These are phyloP conservation scores for Collybia sordida DNA, from an alignment of 768 basidiomycete genomes.

Conservation along the genomic window DNA sequence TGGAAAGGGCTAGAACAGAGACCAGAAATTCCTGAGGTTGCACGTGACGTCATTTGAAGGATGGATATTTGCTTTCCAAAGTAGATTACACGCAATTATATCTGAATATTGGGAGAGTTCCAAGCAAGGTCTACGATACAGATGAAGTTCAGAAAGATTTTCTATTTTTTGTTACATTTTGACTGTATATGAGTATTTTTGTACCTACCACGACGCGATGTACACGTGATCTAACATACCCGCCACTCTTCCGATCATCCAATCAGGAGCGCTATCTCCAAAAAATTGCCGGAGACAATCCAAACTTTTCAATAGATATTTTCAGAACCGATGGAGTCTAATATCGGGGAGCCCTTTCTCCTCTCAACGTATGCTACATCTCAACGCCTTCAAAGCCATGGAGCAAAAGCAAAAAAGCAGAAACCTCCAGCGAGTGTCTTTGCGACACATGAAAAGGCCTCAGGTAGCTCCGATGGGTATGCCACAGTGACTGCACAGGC, in stretches of 20 bases:
- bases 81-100: background rate
- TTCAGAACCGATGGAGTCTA: conserved; percentile 16
- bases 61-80: background rate
- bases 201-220: conserved; percentile 7
- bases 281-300: conserved; percentile 13
- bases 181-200: no score
- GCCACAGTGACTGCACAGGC: conserved; percentile 69
- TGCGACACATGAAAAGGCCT: conserved; percentile 31
- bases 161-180: no score
- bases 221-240: conserved; percentile 6
- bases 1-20: background rate
- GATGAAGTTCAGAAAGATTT: no score
- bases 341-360: conserved; percentile 36
- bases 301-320: conserved; percentile 2
- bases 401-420: conserved; percentile 14
- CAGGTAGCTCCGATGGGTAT: conserved; percentile 47
- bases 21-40: background rate
- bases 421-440: conserved; percentile 25
- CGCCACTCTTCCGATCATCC: background rate
- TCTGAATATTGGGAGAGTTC: no score
- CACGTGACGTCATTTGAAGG: background rate
- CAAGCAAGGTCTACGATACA: no score
- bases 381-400: conserved; percentile 24
- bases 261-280: conserved; percentile 8
- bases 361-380: conserved; percentile 33